Evolutionary conservation across 805 yeast species (phyloP).

Genomic region (Cyberlindnera xylosilytica): DNA sequence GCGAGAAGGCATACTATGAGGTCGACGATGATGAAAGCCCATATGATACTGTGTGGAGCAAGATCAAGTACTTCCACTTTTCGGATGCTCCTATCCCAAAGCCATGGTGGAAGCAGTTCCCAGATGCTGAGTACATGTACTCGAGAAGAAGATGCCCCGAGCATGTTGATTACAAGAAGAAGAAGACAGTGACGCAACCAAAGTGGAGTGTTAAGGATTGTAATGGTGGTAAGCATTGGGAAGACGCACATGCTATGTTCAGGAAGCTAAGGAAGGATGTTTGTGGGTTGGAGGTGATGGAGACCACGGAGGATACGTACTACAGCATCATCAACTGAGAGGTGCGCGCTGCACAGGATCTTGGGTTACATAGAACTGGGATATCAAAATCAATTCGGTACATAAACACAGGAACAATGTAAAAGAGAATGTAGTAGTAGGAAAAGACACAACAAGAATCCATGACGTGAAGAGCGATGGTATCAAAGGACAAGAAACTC

Average conservation of each 20-base stretch:
- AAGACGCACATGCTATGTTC: constrained; percentile 15
- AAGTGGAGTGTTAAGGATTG: constrained; percentile 14
- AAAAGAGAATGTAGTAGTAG: too few species aligned
- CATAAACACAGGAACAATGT: too few species aligned
- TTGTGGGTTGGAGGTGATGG: constrained; percentile 22
- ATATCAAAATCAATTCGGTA: too few species aligned
- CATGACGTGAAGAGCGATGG: not conserved
- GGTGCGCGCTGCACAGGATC: too few species aligned
- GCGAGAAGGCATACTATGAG: constrained; percentile 20
- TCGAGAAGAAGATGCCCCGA: constrained; percentile 18
- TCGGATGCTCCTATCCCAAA: constrained; percentile 66
- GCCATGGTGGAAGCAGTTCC: constrained; percentile 47
- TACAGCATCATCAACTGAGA: constrained; percentile 21
- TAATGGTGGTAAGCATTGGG: constrained; percentile 24
- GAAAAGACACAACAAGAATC: not conserved
- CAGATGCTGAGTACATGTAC: constrained; percentile 13
- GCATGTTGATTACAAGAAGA: constrained; percentile 13
- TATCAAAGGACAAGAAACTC: too few species aligned
- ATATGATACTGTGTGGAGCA: constrained; percentile 22
- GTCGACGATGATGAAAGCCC: constrained; percentile 15
- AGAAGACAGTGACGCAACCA: not conserved
- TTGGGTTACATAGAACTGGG: too few species aligned
- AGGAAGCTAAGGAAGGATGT: constrained; percentile 20
- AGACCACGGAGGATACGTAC: constrained; percentile 21
- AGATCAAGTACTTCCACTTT: constrained; percentile 52